A percentile compares a stretch with the other conserved stretches of the same genome.
phyloP scores from a whole-genome alignment of 768 basidiomycete species.

The Termitomyces heimii region DNA sequence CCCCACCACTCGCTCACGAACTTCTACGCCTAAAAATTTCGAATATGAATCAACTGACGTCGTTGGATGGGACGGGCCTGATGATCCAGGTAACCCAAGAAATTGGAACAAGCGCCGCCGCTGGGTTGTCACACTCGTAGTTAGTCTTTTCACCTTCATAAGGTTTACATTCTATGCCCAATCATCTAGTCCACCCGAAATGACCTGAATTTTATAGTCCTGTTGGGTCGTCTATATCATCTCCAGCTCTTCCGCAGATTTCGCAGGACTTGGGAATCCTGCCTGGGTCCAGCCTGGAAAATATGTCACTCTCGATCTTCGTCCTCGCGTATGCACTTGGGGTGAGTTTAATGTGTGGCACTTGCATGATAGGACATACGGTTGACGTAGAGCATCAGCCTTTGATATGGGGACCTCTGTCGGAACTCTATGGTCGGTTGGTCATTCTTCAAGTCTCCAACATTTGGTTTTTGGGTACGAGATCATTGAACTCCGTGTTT shows the following conservation, averaged over 20 bases:
- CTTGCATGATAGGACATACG: neutral
- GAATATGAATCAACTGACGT: conserved; percentile 6
- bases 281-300: conserved; percentile 26
- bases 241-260: conserved; percentile 22
- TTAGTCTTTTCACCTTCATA: conserved; percentile 52
- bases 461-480: conserved; percentile 48
- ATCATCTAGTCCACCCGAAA: neutral
- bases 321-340: conserved; percentile 33
- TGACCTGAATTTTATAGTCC: conserved; percentile 14
- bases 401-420: conserved; percentile 31
- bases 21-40: neutral
- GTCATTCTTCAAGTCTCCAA: conserved; percentile 52
- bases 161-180: conserved; percentile 14
- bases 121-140: conserved; percentile 44
- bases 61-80: conserved; percentile 23
- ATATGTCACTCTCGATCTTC: conserved; percentile 38
- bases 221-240: conserved; percentile 27
- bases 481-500: conserved; percentile 16
- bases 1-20: neutral
- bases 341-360: conserved; percentile 13
- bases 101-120: conserved; percentile 41
- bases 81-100: conserved; percentile 23
- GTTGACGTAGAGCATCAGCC: conserved; percentile 16
- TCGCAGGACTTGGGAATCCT: conserved; percentile 20
- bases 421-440: conserved; percentile 34